These are phyloP conservation scores for Allantophomopsis cytisporea DNA, from an alignment of 2,329 filamentous ascomycete genomes.

Conservation along the genomic window DNA sequence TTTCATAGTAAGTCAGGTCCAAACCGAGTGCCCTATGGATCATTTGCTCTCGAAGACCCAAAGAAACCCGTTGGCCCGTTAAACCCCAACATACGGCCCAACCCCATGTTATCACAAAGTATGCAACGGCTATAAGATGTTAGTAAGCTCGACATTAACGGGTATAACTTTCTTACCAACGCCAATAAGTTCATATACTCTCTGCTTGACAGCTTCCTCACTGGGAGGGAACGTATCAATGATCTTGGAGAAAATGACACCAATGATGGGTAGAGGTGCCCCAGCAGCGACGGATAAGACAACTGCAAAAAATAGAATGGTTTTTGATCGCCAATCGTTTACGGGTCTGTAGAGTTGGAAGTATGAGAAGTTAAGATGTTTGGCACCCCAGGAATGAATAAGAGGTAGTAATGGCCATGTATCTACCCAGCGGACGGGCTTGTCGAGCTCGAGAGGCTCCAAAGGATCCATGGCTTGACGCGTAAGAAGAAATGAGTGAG, in stretches of 20 bases:
- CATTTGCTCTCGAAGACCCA: conserved; percentile 28
- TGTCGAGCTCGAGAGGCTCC: too few relatives aligned
- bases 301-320: conserved; percentile 22
- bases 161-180: conserved; percentile 6
- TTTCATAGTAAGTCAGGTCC: conserved; percentile 36
- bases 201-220: conserved; percentile 23
- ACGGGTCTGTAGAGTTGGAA: conserved; percentile 30
- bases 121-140: conserved; percentile 21
- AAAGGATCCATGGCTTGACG: too few relatives aligned
- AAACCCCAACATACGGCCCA: conserved; percentile 35
- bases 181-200: conserved; percentile 24
- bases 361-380: conserved; percentile 21
- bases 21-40: conserved; percentile 32
- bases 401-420: too few relatives aligned
- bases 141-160: conserved; percentile 1
- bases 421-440: too few relatives aligned
- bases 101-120: conserved; percentile 33
- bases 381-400: too few relatives aligned
- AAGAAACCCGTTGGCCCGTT: conserved; percentile 31
- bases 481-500: too few relatives aligned
- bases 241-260: conserved; percentile 49
- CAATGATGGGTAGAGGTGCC: conserved; percentile 48
- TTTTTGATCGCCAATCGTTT: conserved; percentile 21
- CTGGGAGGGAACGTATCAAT: conserved; percentile 40
- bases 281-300: conserved; percentile 40